A percentile compares a stretch with the other conserved stretches of the same genome.
phyloP scores from a whole-genome alignment of 345 rosid species.

The Geranium rotundifolium region DNA sequence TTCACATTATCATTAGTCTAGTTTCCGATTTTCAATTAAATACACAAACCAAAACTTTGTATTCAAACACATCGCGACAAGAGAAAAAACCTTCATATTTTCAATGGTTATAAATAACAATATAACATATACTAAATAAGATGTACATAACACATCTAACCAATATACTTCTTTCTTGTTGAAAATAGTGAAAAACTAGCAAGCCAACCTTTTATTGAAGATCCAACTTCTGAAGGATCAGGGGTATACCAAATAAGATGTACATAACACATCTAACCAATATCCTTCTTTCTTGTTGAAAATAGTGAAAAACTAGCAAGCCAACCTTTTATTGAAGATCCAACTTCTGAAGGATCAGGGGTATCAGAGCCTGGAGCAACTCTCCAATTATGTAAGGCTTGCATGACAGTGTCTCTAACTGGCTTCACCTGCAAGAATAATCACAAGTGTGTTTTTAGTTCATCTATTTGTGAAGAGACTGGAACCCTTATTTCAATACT shows the following conservation, averaged over 20 bases:
- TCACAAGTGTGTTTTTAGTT: no score
- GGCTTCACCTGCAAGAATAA: conserved; percentile 65
- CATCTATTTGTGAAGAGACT: no score
- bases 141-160: no score
- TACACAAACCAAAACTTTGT: no score
- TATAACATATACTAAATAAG: no score
- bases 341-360: conserved; percentile 67
- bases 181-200: background rate
- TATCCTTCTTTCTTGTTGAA: background rate
- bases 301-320: background rate
- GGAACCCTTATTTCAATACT: background rate
- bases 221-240: conserved; percentile 70
- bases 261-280: no score
- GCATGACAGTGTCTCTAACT: conserved; percentile 68
- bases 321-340: conserved; percentile 69
- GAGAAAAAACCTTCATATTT: no score
- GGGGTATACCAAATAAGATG: conserved; percentile 11
- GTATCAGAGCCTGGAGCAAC: conserved; percentile 48
- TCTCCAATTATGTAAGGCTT: conserved; percentile 80
- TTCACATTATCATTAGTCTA: no score
- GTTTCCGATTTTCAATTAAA: no score
- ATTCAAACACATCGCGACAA: no score
- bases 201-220: conserved; percentile 57
- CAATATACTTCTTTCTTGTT: no score
- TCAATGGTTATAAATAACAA: no score